Evolutionary conservation across 2,329 filamentous ascomycete genomes (phyloP).

Genomic region (Colletotrichum orbiculare): DNA sequence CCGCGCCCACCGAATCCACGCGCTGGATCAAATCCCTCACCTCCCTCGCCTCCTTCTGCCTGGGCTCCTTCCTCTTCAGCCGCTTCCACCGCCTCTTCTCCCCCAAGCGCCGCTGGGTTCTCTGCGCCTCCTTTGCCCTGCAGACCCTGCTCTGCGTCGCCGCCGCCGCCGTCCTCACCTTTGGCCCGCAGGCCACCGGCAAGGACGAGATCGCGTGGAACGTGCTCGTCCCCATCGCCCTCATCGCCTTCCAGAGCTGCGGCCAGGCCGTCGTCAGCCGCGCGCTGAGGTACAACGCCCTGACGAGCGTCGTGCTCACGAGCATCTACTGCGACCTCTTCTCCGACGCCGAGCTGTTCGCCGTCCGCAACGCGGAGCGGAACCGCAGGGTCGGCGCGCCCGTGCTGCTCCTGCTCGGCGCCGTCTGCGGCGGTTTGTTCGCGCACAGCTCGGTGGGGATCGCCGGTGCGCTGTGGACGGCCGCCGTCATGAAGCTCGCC

Average conservation of each 20-base stretch:
- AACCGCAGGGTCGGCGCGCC: constrained; percentile 64
- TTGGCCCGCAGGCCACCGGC: constrained; percentile 51
- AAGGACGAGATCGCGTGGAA: constrained; percentile 64
- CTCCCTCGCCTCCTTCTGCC: constrained; percentile 76
- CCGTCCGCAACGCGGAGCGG: constrained; percentile 57
- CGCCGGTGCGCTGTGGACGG: constrained; percentile 69
- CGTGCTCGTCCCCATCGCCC: constrained; percentile 73
- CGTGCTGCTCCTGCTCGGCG: constrained; percentile 59
- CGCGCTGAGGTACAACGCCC: constrained; percentile 73
- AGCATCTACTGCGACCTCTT: constrained; percentile 86
- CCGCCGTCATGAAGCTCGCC: constrained; percentile 63
- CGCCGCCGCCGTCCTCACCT: constrained; percentile 56
- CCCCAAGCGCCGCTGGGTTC: constrained; percentile 72
- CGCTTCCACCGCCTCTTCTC: constrained; percentile 73
- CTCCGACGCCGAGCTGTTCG: constrained; percentile 67
- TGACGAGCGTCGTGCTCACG: constrained; percentile 84
- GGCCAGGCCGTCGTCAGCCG: constrained; percentile 82
- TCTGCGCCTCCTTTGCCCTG: constrained; percentile 66
- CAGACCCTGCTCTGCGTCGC: constrained; percentile 62
- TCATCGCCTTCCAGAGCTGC: constrained; percentile 81
- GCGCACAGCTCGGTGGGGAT: constrained; percentile 60
- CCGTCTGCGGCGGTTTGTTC: constrained; percentile 61
- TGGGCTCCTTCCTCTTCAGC: constrained; percentile 78
- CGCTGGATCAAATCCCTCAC: constrained; percentile 79
- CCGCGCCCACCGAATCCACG: constrained; percentile 62